These are phyloP conservation scores for Sporisorium iseilematis-ciliati DNA, from an alignment of 1,284 basidiomycete genomes.

Conservation along the genomic window DNA sequence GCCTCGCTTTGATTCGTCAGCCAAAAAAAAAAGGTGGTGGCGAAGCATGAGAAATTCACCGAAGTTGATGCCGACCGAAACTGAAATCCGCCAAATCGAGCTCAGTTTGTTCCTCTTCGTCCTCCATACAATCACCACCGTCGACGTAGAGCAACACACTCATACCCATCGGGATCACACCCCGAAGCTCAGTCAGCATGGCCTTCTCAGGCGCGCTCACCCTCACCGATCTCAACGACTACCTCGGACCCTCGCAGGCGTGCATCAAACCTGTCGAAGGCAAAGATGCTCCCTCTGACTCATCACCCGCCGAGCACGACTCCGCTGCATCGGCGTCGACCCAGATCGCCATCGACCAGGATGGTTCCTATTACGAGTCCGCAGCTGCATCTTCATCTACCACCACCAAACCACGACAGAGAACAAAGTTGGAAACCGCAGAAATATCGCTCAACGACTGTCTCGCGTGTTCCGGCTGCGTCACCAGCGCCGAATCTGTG, in stretches of 20 bases:
- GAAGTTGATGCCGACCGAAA: conserved; percentile 2
- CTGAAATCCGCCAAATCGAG: background rate
- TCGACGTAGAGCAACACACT: background rate
- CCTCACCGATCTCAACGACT: conserved; percentile 95
- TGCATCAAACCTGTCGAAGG: conserved; percentile 92
- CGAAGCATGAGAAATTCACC: conserved; percentile 9
- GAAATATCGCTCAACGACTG: conserved; percentile 97
- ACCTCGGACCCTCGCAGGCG: conserved; percentile 94
- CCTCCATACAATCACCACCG: conserved; percentile 5
- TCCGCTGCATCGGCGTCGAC: conserved; percentile 74
- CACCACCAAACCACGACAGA: conserved; percentile 58
- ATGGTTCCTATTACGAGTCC: conserved; percentile 81
- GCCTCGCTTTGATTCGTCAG: conserved; percentile 2
- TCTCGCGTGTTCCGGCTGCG: conserved; percentile 93
- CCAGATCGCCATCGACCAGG: conserved; percentile 86
- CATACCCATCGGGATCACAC: background rate
- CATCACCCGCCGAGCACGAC: conserved; percentile 63
- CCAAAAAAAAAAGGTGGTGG: background rate
- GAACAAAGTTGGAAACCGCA: conserved; percentile 73
- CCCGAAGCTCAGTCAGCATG: conserved; percentile 72
- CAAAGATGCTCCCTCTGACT: conserved; percentile 16
- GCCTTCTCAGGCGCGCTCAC: conserved; percentile 86
- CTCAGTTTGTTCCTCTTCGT: background rate
- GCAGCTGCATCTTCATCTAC: conserved; percentile 19
- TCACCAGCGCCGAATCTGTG: conserved; percentile 96